Evolutionary conservation across 1,284 basidiomycete genomes (phyloP).

Genomic region (Puccinia triticina): DNA sequence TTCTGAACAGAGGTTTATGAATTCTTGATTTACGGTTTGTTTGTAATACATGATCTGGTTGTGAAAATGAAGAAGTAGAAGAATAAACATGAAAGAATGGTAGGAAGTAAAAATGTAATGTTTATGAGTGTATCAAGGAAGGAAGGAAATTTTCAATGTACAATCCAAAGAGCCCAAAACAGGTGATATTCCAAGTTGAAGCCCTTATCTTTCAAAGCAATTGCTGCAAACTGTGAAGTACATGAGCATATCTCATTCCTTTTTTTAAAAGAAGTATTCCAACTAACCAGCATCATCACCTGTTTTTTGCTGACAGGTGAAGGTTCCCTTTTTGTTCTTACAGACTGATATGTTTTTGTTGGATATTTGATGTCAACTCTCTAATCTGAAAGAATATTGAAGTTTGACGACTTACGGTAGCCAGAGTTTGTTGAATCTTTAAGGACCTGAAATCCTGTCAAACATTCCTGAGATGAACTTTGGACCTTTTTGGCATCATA

Average conservation of each 20-base stretch:
- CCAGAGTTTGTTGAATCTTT: neutral
- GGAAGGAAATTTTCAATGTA: neutral
- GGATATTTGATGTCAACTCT: too few species aligned
- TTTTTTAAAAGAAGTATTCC: neutral
- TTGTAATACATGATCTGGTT: too few species aligned
- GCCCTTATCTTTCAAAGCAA: neutral
- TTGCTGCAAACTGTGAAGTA: neutral
- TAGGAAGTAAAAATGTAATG: neutral
- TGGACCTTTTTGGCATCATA: neutral
- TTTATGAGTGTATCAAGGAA: neutral
- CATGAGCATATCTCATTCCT: neutral
- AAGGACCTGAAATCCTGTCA: neutral
- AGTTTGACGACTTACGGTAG: neutral
- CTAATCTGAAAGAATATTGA: neutral
- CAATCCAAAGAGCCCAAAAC: neutral
- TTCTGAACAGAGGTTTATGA: too few species aligned
- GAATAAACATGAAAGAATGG: neutral
- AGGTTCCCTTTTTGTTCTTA: neutral
- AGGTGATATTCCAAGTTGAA: neutral
- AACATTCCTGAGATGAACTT: constrained; percentile 9
- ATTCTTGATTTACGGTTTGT: too few species aligned
- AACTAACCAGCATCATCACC: constrained; percentile 10
- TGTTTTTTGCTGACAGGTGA: constrained; percentile 11
- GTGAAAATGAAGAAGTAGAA: too few species aligned
- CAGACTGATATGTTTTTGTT: constrained; percentile 5